Conservation (phyloP, 768 basidiomycete species). For the Tulasnella sp. region DNA sequence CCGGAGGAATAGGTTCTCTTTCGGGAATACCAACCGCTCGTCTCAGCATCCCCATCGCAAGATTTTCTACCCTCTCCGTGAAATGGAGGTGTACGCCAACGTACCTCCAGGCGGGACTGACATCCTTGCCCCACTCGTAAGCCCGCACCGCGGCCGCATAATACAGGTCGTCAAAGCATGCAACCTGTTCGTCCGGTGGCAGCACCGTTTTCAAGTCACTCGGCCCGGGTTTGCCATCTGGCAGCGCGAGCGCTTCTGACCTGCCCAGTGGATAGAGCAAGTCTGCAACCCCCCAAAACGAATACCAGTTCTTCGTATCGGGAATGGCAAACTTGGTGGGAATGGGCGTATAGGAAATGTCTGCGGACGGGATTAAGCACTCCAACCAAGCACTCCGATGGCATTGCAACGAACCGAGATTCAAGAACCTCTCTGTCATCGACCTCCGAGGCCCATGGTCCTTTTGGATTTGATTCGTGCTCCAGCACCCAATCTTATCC, state of each 20-base stretch:
- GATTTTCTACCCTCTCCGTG: conserved; percentile 13
- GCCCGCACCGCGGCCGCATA: conserved; percentile 11
- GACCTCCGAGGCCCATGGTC: background rate
- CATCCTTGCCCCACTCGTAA: conserved; percentile 21
- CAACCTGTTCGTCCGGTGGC: conserved; percentile 20
- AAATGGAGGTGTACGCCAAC: conserved; percentile 20
- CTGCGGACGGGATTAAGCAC: background rate
- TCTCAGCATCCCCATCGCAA: conserved; percentile 20
- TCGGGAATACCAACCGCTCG: conserved; percentile 11
- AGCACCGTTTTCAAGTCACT: background rate
- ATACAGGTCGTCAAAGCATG: conserved; percentile 21
- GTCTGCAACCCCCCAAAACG: conserved; percentile 21
- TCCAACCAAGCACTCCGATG: background rate
- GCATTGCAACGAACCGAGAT: background rate
- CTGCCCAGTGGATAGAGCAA: conserved; percentile 18
- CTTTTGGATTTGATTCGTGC: background rate
- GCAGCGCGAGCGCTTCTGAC: background rate
- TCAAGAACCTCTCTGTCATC: background rate
- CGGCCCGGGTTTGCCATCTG: background rate
- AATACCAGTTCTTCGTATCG: conserved; percentile 3
- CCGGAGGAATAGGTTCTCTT: conserved; percentile 12
- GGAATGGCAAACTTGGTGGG: background rate
- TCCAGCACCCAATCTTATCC: conserved; percentile 16
- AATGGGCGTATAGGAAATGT: background rate
- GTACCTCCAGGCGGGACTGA: conserved; percentile 19